These are phyloP conservation scores for Termitomyces eurrhizus DNA, from an alignment of 768 basidiomycete species.

Conservation along the genomic window DNA sequence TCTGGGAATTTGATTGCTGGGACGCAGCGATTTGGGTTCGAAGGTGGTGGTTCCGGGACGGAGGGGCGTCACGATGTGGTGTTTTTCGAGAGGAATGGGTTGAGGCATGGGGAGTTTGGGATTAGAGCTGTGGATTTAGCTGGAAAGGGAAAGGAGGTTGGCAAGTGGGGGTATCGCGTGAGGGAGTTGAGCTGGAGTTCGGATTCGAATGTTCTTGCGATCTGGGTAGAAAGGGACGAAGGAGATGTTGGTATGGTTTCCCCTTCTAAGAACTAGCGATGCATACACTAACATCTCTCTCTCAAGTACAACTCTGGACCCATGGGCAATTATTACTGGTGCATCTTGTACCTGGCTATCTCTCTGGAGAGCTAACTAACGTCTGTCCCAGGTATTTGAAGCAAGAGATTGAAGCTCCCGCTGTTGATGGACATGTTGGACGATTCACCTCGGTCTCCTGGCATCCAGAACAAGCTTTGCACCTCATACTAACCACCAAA, in stretches of 20 bases:
- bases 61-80: conserved; percentile 79
- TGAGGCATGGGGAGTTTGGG: conserved; percentile 87
- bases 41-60: conserved; percentile 62
- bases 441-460: conserved; percentile 76
- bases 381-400: conserved; percentile 74
- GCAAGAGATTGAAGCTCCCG: conserved; percentile 68
- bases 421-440: conserved; percentile 20
- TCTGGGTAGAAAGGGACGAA: conserved; percentile 74
- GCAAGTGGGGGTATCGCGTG: conserved; percentile 66
- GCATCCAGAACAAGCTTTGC: conserved; percentile 80
- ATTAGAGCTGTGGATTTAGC: conserved; percentile 37
- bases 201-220: conserved; percentile 78
- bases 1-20: conserved; percentile 82
- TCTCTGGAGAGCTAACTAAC: neutral
- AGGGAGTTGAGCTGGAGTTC: conserved; percentile 82
- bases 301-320: conserved; percentile 96
- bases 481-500: conserved; percentile 60
- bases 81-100: conserved; percentile 94
- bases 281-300: neutral
- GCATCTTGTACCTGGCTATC: conserved; percentile 3
- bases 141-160: conserved; percentile 30
- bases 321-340: conserved; percentile 94
- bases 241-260: too few species aligned
- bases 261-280: too few species aligned
- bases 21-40: conserved; percentile 79